phyloP scores from a whole-genome alignment of 768 basidiomycete species.

The Rhizopogon roseolus region DNA sequence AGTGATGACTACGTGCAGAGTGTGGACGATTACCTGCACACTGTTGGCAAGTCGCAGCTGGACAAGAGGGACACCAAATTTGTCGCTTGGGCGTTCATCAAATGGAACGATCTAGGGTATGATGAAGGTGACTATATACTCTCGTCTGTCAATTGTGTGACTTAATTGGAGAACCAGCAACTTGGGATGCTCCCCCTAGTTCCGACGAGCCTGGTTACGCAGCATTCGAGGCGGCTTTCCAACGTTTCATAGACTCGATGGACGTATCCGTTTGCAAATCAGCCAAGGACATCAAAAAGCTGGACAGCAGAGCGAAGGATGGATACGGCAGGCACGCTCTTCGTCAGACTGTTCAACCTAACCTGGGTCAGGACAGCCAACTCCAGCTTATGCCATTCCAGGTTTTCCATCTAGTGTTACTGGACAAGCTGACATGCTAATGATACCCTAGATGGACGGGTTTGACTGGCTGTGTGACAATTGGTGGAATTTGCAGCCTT shows the following conservation, averaged over 20 bases:
- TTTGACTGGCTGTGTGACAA: constrained; percentile 84
- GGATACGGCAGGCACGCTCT: constrained; percentile 48
- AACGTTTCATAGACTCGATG: constrained; percentile 58
- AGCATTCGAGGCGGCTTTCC: constrained; percentile 66
- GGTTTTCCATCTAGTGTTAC: constrained; percentile 32
- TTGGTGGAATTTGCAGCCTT: constrained; percentile 83
- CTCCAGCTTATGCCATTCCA: constrained; percentile 87
- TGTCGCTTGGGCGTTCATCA: constrained; percentile 82
- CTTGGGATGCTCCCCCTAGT: constrained; percentile 88
- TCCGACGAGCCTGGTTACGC: constrained; percentile 49
- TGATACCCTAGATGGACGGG: constrained; percentile 54
- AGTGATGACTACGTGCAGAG: constrained; percentile 48
- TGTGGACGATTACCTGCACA: constrained; percentile 47
- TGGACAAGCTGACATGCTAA: constrained; percentile 3
- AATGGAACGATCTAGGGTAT: constrained; percentile 93
- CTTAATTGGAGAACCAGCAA: constrained; percentile 43
- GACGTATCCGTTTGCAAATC: constrained; percentile 51
- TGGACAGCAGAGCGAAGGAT: constrained; percentile 52
- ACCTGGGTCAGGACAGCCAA: constrained; percentile 59
- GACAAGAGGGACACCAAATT: constrained; percentile 46
- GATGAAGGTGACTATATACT: constrained; percentile 59
- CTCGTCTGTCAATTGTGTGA: constrained; percentile 4
- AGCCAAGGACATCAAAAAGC: constrained; percentile 33
- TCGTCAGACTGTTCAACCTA: constrained; percentile 43
- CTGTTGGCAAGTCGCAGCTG: constrained; percentile 35